Evolutionary conservation across 208 protist genomes (phyloP), one percentile per base, ranked within the genome.

Genomic region (Trypanosoma lewisi): DNA sequence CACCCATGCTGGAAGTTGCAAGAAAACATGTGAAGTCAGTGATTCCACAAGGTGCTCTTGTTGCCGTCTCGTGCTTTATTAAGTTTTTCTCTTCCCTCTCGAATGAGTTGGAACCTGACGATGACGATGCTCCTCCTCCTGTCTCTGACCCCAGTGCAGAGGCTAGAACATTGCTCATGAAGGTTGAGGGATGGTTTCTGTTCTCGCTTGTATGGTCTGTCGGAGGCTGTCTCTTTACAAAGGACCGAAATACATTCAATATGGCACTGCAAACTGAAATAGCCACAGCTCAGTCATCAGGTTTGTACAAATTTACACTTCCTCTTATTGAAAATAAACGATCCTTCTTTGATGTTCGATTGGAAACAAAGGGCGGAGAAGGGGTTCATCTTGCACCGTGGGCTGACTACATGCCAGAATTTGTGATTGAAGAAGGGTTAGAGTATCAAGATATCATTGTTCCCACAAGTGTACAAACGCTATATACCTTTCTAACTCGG

Each of bases 401-500:
- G 90, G 19, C 80, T 17, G 88, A 94, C 53, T 74, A 83, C 37
- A 78, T 97, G 50, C 80, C 83, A 2, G 88, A 95, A 65, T 68
- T 97, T 60, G 61, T 53, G 21, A 97, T 97, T 61, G 61, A 78
- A 2, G 80, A 90, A 57, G 85, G 80, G 41, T 78, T 70, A 48
- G 89, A 97, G 83, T 97, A 96, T 67, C 93, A 97, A 60, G 84
- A 96, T 62, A 90, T 98, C 58, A 97, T 98, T 63, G 96, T 98
- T 12, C 93, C 94, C 2, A 98, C 97, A 8, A 87, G 77, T 42
- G 96, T 97, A 62, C 97, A 95, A 12, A 83, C 86, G 57, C 87
- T 96, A 69, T 98, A 97, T 71, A 78, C 81, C 8, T 98, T 89
- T 63, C 67, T 98, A 25, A 69, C 97, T 48, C 56, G 85, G 27